Conservation (phyloP, 2,329 filamentous ascomycete species). For the Aspergillus intermedius region DNA sequence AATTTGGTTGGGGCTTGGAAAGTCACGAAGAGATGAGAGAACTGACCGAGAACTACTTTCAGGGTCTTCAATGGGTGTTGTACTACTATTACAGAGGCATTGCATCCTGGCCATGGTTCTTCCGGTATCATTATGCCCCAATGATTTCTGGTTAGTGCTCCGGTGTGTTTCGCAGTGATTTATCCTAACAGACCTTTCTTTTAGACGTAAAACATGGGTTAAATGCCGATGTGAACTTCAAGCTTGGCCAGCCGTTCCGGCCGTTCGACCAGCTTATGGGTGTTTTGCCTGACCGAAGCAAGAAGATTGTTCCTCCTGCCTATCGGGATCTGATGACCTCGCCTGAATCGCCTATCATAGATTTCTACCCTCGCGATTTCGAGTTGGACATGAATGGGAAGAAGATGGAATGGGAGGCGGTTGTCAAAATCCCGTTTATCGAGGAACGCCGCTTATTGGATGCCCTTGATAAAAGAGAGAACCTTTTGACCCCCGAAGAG, state of each 20-base stretch:
- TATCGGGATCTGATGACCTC: constrained; percentile 94
- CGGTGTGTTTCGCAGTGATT: neutral
- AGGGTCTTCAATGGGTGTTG: constrained; percentile 95
- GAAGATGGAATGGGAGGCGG: constrained; percentile 99
- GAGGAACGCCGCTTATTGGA: constrained; percentile 77
- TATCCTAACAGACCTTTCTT: constrained; percentile 15
- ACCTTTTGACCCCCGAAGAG: constrained; percentile 69
- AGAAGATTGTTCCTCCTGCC: constrained; percentile 81
- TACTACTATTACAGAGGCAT: constrained; percentile 98
- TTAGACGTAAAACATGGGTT: constrained; percentile 82
- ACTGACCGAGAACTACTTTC: constrained; percentile 91
- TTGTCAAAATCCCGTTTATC: constrained; percentile 98
- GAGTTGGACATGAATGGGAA: constrained; percentile 99
- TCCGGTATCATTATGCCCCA: constrained; percentile 91
- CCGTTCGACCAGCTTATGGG: constrained; percentile 98
- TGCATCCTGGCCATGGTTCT: constrained; percentile 98
- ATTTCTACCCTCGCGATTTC: constrained; percentile 96
- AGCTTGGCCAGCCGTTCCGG: constrained; percentile 87
- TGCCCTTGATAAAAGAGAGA: constrained; percentile 81
- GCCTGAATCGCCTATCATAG: constrained; percentile 82
- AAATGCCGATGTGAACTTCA: constrained; percentile 81
- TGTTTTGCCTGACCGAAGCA: constrained; percentile 92
- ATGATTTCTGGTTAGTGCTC: constrained; percentile 70
- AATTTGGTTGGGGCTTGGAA: constrained; percentile 82
- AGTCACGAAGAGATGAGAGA: constrained; percentile 73